Conservation (phyloP, 495 filamentous ascomycete genomes). For the Aspergillus egyptiacus region DNA sequence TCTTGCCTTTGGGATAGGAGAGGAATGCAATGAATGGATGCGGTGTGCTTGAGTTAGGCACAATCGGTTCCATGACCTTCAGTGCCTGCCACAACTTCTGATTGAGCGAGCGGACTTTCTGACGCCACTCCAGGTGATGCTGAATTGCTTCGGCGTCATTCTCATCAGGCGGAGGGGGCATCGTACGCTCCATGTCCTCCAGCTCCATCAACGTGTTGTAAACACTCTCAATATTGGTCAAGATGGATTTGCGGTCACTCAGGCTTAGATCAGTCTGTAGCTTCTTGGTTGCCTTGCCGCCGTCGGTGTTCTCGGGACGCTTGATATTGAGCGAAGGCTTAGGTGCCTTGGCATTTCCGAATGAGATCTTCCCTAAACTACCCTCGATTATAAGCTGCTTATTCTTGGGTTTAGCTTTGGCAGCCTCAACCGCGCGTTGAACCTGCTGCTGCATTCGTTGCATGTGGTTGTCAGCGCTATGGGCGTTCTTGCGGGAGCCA, state of each 20-base stretch:
- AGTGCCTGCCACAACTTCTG: constrained; percentile 73
- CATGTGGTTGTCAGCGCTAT: constrained; percentile 89
- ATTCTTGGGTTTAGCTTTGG: constrained; percentile 94
- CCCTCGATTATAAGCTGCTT: constrained; percentile 98
- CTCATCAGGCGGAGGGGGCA: constrained; percentile 62
- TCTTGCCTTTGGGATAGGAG: constrained; percentile 92
- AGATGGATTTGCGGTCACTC: constrained; percentile 72
- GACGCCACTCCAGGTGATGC: constrained; percentile 63
- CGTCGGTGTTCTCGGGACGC: constrained; percentile 65
- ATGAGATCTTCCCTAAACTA: constrained; percentile 96
- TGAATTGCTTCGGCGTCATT: constrained; percentile 59
- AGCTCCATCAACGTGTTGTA: constrained; percentile 85
- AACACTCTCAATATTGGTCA: constrained; percentile 78
- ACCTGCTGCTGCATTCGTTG: constrained; percentile 99
- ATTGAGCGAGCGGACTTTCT: constrained; percentile 65
- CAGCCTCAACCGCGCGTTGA: constrained; percentile 91
- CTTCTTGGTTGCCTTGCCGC: constrained; percentile 39
- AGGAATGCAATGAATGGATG: constrained; percentile 98
- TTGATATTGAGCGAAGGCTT: constrained; percentile 94
- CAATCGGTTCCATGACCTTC: constrained; percentile 87
- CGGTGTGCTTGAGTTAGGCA: constrained; percentile 58
- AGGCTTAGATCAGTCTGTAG: constrained; percentile 44
- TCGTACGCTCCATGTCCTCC: constrained; percentile 89
- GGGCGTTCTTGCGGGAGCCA: constrained; percentile 57
- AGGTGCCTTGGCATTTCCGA: constrained; percentile 96